phyloP scores from a whole-genome alignment of 768 basidiomycete species.

The Collybia nuda region DNA sequence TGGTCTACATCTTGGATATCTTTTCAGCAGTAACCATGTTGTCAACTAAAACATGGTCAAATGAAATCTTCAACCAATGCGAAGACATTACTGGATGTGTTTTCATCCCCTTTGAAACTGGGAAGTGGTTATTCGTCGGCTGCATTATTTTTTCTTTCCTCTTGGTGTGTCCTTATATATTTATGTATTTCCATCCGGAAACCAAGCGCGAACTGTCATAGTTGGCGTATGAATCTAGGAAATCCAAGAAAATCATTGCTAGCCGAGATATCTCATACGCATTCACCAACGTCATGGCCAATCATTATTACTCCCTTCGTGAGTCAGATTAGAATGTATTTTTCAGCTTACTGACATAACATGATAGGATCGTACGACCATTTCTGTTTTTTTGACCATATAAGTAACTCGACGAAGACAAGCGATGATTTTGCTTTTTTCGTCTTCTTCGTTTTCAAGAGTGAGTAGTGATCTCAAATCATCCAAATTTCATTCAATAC shows the following conservation, averaged over 20 bases:
- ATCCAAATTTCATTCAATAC: neutral
- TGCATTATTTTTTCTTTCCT: conserved; percentile 99
- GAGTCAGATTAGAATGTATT: conserved; percentile 27
- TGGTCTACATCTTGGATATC: conserved; percentile 96
- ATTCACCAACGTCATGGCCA: conserved; percentile 97
- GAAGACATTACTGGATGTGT: conserved; percentile 65
- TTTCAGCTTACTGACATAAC: conserved; percentile 2
- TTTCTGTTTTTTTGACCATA: conserved; percentile 98
- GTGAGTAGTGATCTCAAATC: conserved; percentile 39
- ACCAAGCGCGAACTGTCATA: conserved; percentile 20
- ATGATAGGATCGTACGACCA: conserved; percentile 82
- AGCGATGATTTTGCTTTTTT: conserved; percentile 99
- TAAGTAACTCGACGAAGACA: conserved; percentile 91
- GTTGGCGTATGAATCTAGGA: conserved; percentile 91
- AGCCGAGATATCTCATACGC: conserved; percentile 97
- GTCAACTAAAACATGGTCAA: conserved; percentile 86
- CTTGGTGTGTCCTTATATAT: conserved; percentile 56
- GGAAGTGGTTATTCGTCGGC: conserved; percentile 96
- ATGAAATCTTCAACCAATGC: conserved; percentile 85
- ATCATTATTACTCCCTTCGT: conserved; percentile 96
- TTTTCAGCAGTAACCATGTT: conserved; percentile 98
- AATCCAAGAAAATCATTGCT: conserved; percentile 90
- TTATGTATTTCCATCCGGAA: neutral
- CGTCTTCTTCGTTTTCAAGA: conserved; percentile 99
- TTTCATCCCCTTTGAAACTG: conserved; percentile 82